These are phyloP conservation scores for Fomitopsis schrenkii DNA, from an alignment of 1,284 basidiomycete species.

Conservation along the genomic window DNA sequence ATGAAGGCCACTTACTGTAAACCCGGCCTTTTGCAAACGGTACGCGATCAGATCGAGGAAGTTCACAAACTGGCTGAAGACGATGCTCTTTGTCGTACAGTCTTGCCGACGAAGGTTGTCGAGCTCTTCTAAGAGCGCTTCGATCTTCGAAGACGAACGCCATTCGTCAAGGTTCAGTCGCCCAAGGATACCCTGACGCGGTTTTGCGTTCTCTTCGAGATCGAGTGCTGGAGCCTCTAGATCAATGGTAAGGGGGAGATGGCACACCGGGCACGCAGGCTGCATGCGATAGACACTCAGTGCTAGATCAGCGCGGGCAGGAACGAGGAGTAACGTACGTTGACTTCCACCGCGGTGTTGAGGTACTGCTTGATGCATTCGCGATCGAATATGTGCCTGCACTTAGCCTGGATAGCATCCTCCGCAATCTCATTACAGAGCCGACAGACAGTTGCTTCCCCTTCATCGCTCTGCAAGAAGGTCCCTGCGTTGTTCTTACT, in stretches of 20 bases:
- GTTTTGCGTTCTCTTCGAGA: constrained; percentile 61
- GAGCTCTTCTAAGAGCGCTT: constrained; percentile 94
- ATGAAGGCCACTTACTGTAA: constrained; percentile 46
- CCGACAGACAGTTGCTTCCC: constrained; percentile 81
- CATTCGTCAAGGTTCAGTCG: constrained; percentile 87
- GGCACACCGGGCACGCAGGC: constrained; percentile 96
- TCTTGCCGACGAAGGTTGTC: constrained; percentile 82
- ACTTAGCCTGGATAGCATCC: constrained; percentile 93
- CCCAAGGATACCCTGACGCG: constrained; percentile 90
- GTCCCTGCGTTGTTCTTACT: constrained; percentile 73
- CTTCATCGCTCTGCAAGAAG: constrained; percentile 55
- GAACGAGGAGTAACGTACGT: constrained; percentile 39
- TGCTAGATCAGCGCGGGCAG: background rate
- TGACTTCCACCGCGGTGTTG: constrained; percentile 67
- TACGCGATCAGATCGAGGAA: constrained; percentile 91
- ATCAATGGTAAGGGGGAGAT: constrained; percentile 91
- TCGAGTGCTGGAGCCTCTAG: constrained; percentile 92
- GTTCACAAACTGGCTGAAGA: constrained; percentile 94
- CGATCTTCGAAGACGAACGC: constrained; percentile 96
- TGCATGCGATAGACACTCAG: constrained; percentile 25
- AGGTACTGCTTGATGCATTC: constrained; percentile 97
- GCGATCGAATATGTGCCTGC: constrained; percentile 88
- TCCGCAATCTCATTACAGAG: constrained; percentile 98
- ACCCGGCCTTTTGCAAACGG: constrained; percentile 88
- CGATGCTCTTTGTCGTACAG: constrained; percentile 93